phyloP scores from a whole-genome alignment of 805 yeast genomes.

The Saccharomycopsis lassenensis region DNA sequence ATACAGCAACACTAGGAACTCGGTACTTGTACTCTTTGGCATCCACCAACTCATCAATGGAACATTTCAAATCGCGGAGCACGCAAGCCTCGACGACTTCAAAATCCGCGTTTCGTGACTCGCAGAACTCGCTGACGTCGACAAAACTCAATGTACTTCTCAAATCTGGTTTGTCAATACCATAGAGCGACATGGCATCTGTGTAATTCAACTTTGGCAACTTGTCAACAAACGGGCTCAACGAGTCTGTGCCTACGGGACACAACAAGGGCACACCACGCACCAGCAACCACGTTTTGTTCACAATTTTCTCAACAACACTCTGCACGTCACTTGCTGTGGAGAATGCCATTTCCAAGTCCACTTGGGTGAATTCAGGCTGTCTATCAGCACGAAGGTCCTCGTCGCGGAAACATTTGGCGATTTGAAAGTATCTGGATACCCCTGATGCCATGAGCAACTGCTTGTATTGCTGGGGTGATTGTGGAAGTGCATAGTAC shows the following conservation, averaged over 20 bases:
- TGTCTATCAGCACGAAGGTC: constrained; percentile 91
- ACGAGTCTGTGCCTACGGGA: constrained; percentile 20
- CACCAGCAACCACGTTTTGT: constrained; percentile 42
- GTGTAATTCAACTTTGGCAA: constrained; percentile 45
- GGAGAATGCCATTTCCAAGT: constrained; percentile 85
- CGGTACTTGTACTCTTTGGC: constrained; percentile 39
- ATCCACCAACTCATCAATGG: constrained; percentile 29
- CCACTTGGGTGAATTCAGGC: constrained; percentile 97
- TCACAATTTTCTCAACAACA: constrained; percentile 49
- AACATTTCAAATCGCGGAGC: constrained; percentile 30
- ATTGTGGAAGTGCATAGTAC: constrained; percentile 90
- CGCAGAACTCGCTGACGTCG: constrained; percentile 31
- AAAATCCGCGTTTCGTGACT: constrained; percentile 35
- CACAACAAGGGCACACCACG: constrained; percentile 30
- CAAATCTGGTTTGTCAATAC: constrained; percentile 92
- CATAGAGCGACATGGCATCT: constrained; percentile 63
- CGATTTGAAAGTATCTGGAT: constrained; percentile 76
- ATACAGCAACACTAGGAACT: constrained; percentile 46
- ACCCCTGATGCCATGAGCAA: constrained; percentile 91
- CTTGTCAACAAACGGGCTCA: constrained; percentile 5
- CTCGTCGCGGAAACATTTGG: constrained; percentile 92
- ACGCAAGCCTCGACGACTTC: constrained; percentile 70
- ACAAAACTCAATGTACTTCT: constrained; percentile 46
- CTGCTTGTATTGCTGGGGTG: constrained; percentile 97
- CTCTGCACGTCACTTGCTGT: constrained; percentile 53